Evolutionary conservation across 768 basidiomycete genomes (phyloP).

Genomic region (Tylopilus subfusipes): DNA sequence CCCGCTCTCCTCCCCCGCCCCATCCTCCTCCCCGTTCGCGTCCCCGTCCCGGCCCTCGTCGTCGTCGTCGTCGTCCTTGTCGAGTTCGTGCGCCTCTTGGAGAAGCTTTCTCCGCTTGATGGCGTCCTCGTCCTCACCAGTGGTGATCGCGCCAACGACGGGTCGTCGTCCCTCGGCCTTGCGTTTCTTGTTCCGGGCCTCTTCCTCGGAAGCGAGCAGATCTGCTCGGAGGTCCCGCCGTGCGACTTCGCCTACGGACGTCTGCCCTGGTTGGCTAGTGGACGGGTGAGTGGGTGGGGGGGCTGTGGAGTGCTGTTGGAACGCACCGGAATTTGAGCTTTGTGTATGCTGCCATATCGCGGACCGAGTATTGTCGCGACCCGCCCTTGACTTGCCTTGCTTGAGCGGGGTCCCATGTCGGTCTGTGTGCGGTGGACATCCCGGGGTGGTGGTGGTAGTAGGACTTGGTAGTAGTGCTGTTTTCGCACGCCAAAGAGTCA

Average conservation of each 20-base stretch:
- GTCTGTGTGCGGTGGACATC: conserved; percentile 93
- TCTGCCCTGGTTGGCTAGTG: conserved; percentile 83
- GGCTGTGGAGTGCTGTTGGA: background rate
- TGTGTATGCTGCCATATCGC: conserved; percentile 93
- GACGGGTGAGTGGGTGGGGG: background rate
- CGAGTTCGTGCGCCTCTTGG: conserved; percentile 81
- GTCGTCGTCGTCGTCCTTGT: conserved; percentile 79
- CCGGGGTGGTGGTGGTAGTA: background rate
- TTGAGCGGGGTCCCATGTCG: conserved; percentile 97
- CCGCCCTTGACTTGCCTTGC: conserved; percentile 90
- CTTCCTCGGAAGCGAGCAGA: conserved; percentile 79
- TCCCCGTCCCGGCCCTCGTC: conserved; percentile 36
- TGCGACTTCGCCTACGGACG: conserved; percentile 69
- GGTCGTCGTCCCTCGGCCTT: conserved; percentile 74
- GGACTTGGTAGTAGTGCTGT: background rate
- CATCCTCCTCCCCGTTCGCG: conserved; percentile 44
- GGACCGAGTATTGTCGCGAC: conserved; percentile 87
- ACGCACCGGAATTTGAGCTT: conserved; percentile 94
- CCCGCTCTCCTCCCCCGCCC: background rate
- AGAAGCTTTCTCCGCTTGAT: conserved; percentile 85
- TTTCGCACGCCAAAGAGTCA: conserved; percentile 14
- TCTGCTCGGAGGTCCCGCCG: conserved; percentile 81
- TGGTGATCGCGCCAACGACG: conserved; percentile 26
- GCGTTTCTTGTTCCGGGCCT: conserved; percentile 84
- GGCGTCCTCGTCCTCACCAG: conserved; percentile 53